Evolutionary conservation across 1,284 basidiomycete species (phyloP), one percentile per base, ranked within the genome.

Genomic region (Papiliotrema fonsecae): DNA sequence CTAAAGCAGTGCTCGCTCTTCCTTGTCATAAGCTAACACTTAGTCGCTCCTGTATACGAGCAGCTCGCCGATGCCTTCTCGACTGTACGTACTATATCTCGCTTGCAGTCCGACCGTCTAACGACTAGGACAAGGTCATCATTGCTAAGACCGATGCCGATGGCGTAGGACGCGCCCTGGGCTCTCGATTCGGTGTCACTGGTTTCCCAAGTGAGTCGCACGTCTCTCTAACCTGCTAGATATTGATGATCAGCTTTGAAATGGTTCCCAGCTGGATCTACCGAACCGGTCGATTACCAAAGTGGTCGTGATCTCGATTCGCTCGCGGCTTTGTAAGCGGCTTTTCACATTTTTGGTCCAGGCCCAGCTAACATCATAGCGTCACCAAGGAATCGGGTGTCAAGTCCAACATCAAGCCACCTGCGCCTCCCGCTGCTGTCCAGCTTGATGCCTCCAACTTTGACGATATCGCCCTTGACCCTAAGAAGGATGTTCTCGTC

Each of bases 131-230:
- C 70, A 88, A 87, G 67, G 87, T 97, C 22, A 61, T 89, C 47
- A 83, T 97, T 56, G 92, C 91, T 54, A 96, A 96, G 71, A 85
- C 94, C 6, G 91, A 97, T 61, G 92, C 90, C 1, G 92, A 97
- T 64, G 87, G 87, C 51, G 86, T 70, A 36, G 89, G 90, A 56
- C 84, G 83, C 64, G 62, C 64, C 19, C 64, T 73, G 24, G 73
- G 73, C 26, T 53, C 55, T 19, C 53, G 84, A 70, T 90, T 82
- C 64, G 88, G 79, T 18, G 84, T 96, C 22, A 81, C 78, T 16
- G 90, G 91, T 39, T 94, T 81, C 77, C 92, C 92, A 6, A 94
- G 89, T 91, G 72, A 72, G 79, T 77, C 2, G 30, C 21, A 35
- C 7, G 19, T 26, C 19, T 18, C 36, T 37, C 21, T 22, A 36